Evolutionary conservation across 768 basidiomycete species (phyloP).

Genomic region (Cantharellus anzutake): DNA sequence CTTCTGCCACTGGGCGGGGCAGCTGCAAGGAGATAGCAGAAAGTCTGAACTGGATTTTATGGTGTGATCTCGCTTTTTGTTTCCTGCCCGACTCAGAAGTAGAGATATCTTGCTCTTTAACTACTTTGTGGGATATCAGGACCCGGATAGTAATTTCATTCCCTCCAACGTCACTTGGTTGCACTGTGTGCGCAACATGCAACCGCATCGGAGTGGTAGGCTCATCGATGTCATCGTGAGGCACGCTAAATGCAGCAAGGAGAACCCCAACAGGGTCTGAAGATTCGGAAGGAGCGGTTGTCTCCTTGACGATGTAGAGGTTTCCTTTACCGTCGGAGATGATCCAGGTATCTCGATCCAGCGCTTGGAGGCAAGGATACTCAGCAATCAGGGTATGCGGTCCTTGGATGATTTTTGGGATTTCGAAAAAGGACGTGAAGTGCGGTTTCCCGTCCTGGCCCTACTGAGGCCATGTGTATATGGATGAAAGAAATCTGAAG

Average conservation of each 20-base stretch:
- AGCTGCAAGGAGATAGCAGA: not conserved
- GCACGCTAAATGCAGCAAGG: constrained; percentile 1
- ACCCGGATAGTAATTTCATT: not conserved
- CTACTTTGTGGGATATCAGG: not conserved
- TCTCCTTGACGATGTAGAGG: constrained; percentile 29
- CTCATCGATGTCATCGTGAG: not conserved
- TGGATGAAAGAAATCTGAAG: too few relatives aligned
- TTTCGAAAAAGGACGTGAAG: constrained; percentile 37
- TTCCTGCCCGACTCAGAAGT: not conserved
- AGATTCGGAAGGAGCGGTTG: not conserved
- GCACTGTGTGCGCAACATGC: not conserved
- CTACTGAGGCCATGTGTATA: constrained; percentile 2
- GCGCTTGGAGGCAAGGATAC: constrained; percentile 53
- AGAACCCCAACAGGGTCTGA: not conserved
- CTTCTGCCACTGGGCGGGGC: not conserved
- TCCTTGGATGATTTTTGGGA: constrained; percentile 27
- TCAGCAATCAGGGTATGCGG: constrained; percentile 29
- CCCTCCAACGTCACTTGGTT: not conserved
- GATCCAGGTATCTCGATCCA: constrained; percentile 29
- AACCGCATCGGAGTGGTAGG: not conserved
- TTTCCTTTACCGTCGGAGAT: constrained; percentile 54
- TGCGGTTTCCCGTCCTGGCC: constrained; percentile 35
- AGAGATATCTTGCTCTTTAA: not conserved
- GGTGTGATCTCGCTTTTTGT: constrained; percentile 1
- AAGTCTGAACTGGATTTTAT: not conserved